Percentiles rank a stretch among this genome's conserved stretches.
Evolutionary conservation across 345 rosid species (phyloP).

Genomic region (Citrus mangshanensis): DNA sequence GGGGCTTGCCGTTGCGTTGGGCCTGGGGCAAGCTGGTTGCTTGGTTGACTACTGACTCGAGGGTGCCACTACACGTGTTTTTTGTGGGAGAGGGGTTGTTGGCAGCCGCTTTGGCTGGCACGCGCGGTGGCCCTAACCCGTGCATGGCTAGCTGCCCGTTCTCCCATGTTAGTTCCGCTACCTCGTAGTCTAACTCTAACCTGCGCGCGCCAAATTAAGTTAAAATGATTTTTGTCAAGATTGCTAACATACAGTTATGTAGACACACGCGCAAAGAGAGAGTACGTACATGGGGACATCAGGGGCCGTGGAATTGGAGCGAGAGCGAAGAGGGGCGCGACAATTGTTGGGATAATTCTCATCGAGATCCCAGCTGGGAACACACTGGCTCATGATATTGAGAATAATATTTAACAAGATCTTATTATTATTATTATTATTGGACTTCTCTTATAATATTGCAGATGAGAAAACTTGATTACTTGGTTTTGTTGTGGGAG

Average conservation of each 20-base stretch:
- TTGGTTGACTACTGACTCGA: slow-evolving; percentile 89
- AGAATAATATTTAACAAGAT: background rate
- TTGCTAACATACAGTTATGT: too few species aligned
- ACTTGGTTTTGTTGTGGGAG: too few species aligned
- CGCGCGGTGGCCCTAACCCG: slow-evolving; percentile 64
- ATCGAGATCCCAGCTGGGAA: slow-evolving; percentile 72
- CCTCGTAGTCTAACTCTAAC: slow-evolving; percentile 59
- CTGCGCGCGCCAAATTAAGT: slow-evolving; percentile 30
- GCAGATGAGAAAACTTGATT: too few species aligned
- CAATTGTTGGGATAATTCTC: slow-evolving; percentile 27
- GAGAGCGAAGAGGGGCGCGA: slow-evolving; percentile 35
- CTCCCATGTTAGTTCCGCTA: slow-evolving; percentile 96
- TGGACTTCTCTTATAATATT: too few species aligned
- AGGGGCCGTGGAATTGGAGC: slow-evolving; percentile 34
- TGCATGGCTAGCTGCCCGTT: slow-evolving; percentile 86
- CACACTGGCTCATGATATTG: slow-evolving; percentile 71
- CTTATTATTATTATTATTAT: too few species aligned
- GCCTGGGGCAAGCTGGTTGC: slow-evolving; percentile 44
- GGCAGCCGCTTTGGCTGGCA: slow-evolving; percentile 41
- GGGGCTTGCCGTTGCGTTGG: too few species aligned
- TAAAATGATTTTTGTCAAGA: background rate
- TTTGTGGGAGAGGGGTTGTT: too few species aligned
- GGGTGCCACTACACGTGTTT: slow-evolving; percentile 47
- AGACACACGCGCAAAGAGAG: background rate
- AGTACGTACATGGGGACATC: slow-evolving; percentile 50